Conservation (phyloP, 768 basidiomycete genomes). For the Pisolithus marmoratus region DNA sequence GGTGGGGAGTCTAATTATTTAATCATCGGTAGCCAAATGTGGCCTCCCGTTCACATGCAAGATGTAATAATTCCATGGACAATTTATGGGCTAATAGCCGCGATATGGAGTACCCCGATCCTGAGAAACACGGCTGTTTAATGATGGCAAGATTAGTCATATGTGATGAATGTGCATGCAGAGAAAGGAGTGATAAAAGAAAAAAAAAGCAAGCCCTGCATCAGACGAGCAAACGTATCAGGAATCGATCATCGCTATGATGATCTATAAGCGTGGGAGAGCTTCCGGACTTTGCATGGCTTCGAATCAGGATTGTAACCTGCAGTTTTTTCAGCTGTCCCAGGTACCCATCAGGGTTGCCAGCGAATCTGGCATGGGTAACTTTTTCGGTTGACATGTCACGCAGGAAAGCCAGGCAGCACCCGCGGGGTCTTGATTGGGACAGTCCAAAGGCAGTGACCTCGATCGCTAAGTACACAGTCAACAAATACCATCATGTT, state of each 20-base stretch:
- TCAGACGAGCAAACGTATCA: conserved; percentile 9
- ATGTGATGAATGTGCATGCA: conserved; percentile 4
- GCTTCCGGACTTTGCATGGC: conserved; percentile 12
- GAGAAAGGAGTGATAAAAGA: no score
- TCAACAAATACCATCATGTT: conserved; percentile 12
- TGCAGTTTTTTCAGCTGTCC: conserved; percentile 7
- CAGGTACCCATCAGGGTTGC: conserved; percentile 29
- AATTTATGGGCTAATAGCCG: conserved; percentile 2
- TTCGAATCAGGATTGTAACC: conserved; percentile 15
- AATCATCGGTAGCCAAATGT: conserved; percentile 9
- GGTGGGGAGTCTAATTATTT: conserved; percentile 9
- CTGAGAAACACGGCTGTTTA: conserved; percentile 1
- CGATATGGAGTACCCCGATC: conserved; percentile 9
- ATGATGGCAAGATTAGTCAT: conserved; percentile 20
- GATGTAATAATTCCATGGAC: conserved; percentile 12
- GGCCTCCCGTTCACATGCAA: conserved; percentile 25
- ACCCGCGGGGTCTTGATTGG: conserved; percentile 23
- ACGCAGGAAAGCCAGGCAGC: conserved; percentile 23
- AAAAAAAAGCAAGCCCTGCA: background rate
- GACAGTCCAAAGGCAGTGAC: conserved; percentile 22
- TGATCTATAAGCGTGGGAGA: conserved; percentile 33
- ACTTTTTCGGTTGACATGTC: conserved; percentile 27
- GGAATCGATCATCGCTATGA: conserved; percentile 28
- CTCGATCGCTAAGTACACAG: conserved; percentile 28
- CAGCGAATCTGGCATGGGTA: conserved; percentile 28